Evolutionary conservation across 2,329 filamentous ascomycete genomes (phyloP), one percentile per base, ranked within the genome.

Genomic region (Periconia digitata): DNA sequence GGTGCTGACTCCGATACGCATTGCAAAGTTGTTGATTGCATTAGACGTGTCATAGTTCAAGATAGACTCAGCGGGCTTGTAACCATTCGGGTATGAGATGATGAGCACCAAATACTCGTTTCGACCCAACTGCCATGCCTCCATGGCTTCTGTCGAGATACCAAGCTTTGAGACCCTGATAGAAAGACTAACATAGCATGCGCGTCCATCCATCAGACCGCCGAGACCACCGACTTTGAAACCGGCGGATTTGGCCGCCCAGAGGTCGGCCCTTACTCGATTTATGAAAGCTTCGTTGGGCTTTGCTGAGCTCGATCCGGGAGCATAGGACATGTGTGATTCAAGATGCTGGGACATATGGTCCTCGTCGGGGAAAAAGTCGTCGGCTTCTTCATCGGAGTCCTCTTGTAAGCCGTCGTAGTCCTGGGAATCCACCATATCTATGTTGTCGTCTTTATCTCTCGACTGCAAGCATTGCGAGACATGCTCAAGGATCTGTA

Each of bases 71-170:
- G 87, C 73, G 3, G 74, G 73, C 24, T 76, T 77, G 67, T 95
- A 95, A 0, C 75, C 77, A n/a, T 70, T 67, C 0, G 77, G 72
- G 55, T 87, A 87, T 29, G 80, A 80, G 37, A 94, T 79, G 18
- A 96, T 74, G 4, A 95, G 75, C 4, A 92, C 80, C 34, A 95
- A 69, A 60, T 92, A 92, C 27, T 91, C 85, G 0, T 76, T 70
- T 0, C 77, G 71, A 13, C 80, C 71, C 10, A 96, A 67, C 50
- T 86, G 80, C 91, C 91, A 96, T 1, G 90, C 88, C 60, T 86
- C 79, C 69, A 90, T 81, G 0, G 84, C 85, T 61, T 92, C 88
- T 32, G 86, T 79, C 0, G 89, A 86, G 12, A 96, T 81, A 0
- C 81, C 84, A 1, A 96, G 79, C 58, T 87, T 87, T 3, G 79